Conservation (phyloP, 805 yeast genomes). For the Maudiozyma turicensis region DNA sequence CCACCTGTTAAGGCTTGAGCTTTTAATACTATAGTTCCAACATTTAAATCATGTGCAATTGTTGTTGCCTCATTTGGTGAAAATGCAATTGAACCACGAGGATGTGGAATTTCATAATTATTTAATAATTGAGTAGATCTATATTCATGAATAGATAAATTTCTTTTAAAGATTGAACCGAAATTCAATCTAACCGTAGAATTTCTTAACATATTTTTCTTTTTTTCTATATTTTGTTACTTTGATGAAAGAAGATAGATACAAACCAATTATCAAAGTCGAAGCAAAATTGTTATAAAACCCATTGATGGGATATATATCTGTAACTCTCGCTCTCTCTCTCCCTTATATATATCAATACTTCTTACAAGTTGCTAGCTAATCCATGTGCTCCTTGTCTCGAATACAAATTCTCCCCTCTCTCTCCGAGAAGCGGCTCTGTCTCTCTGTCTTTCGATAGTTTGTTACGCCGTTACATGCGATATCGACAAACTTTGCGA, state of each 20-base stretch:
- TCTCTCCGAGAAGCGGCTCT: too few species aligned
- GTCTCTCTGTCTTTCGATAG: too few species aligned
- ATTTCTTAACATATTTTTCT: slow-evolving; percentile 4
- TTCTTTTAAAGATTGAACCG: slow-evolving; percentile 36
- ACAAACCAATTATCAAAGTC: too few species aligned
- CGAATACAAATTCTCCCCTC: too few species aligned
- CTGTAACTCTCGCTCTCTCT: too few species aligned
- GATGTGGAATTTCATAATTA: slow-evolving; percentile 80
- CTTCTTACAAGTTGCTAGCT: too few species aligned
- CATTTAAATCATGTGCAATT: slow-evolving; percentile 60
- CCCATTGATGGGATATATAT: too few species aligned
- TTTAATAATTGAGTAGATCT: slow-evolving; percentile 84
- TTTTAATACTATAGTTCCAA: slow-evolving; percentile 78
- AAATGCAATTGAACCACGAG: slow-evolving; percentile 83
- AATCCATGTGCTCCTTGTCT: too few species aligned
- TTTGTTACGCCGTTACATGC: too few species aligned
- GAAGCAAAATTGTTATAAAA: too few species aligned
- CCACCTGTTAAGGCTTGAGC: slow-evolving; percentile 99
- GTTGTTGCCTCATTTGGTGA: slow-evolving; percentile 82
- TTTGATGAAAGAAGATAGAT: not conserved
- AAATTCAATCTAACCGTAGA: not conserved
- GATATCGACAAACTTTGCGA: too few species aligned
- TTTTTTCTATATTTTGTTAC: not conserved
- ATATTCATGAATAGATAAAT: slow-evolving; percentile 87
- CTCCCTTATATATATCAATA: too few species aligned